A percentile compares a stretch with the other conserved stretches of the same genome.
Conservation (phyloP, 2,329 filamentous ascomycete genomes). For the Parascedosporium putredinis region DNA sequence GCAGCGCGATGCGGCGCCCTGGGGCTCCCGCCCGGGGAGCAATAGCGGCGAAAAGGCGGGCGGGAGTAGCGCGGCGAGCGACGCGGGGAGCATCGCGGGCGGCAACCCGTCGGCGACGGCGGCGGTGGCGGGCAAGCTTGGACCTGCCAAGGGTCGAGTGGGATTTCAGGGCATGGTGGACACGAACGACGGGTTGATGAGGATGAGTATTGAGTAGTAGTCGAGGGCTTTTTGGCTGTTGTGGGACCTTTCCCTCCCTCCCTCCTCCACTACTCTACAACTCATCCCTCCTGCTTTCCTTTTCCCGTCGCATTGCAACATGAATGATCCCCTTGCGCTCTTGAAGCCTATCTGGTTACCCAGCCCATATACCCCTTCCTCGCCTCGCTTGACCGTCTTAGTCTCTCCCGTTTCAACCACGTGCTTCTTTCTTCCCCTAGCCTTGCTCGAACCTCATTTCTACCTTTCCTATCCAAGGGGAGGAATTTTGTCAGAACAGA, state of each 20-base stretch:
- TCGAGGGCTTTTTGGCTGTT: too few relatives aligned
- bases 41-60: constrained; percentile 41
- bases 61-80: constrained; percentile 41
- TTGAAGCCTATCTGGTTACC: too few relatives aligned
- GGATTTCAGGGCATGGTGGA: constrained; percentile 91
- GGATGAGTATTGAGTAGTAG: constrained; percentile 92
- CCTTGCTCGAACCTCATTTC: constrained; percentile 8
- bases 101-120: constrained; percentile 19
- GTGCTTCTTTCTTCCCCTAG: neutral
- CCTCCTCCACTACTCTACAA: neutral
- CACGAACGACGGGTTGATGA: constrained; percentile 90
- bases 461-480: too few relatives aligned
- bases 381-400: too few relatives aligned
- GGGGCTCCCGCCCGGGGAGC: constrained; percentile 61
- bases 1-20: constrained; percentile 58
- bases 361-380: too few relatives aligned
- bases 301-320: too few relatives aligned
- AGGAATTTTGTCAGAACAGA: too few relatives aligned
- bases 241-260: neutral
- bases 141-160: constrained; percentile 49
- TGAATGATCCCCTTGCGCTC: too few relatives aligned
- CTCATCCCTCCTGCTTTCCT: too few relatives aligned
- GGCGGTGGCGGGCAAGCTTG: constrained; percentile 32
- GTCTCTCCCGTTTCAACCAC: too few relatives aligned
- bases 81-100: constrained; percentile 32